These are phyloP conservation scores for Dactylella cylindrospora DNA, from an alignment of 2,329 filamentous ascomycete species.

Conservation along the genomic window DNA sequence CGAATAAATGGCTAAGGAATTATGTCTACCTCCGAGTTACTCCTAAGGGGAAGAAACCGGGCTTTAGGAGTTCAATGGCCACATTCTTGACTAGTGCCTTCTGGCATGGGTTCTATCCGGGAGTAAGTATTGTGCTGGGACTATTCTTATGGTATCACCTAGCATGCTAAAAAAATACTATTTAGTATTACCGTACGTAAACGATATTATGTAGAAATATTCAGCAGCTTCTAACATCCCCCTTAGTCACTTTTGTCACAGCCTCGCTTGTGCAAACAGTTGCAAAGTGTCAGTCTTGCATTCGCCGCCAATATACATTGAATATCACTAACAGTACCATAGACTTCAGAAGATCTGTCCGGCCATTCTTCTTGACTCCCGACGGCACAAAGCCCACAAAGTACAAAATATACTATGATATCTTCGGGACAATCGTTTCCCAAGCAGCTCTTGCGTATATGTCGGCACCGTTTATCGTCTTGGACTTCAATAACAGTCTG, in stretches of 20 bases:
- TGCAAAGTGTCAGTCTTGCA: constrained; percentile 74
- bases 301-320: neutral
- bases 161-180: constrained; percentile 8
- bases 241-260: constrained; percentile 81
- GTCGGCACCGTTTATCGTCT: constrained; percentile 80
- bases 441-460: constrained; percentile 82
- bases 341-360: constrained; percentile 87
- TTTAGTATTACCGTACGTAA: constrained; percentile 40
- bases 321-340: constrained; percentile 18
- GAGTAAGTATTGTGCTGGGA: constrained; percentile 52
- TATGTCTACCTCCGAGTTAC: constrained; percentile 96
- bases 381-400: constrained; percentile 68
- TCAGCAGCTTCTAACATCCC: constrained; percentile 1
- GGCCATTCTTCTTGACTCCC: constrained; percentile 82
- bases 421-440: constrained; percentile 71
- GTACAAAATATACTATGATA: constrained; percentile 82
- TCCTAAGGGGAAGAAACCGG: constrained; percentile 91
- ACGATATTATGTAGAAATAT: neutral
- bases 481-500: constrained; percentile 70
- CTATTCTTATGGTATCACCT: neutral
- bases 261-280: constrained; percentile 89
- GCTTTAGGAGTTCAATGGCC: constrained; percentile 88
- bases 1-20: constrained; percentile 92
- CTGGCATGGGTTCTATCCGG: constrained; percentile 97
- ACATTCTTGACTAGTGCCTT: constrained; percentile 90